Evolutionary conservation across 2,329 filamentous ascomycete species (phyloP).

Genomic region (Fusarium torreyae): DNA sequence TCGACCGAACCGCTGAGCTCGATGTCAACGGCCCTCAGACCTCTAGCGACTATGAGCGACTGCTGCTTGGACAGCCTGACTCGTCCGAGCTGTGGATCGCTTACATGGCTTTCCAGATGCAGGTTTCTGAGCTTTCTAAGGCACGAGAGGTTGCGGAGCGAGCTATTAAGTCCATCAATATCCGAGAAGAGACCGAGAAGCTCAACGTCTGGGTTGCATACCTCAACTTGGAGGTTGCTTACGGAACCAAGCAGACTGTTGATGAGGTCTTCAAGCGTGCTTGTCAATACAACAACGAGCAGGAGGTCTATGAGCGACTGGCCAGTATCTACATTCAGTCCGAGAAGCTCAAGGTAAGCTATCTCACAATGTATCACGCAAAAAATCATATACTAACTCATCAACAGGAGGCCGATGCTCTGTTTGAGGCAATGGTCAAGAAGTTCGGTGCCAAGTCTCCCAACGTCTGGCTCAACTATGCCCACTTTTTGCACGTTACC

Average conservation of each 20-base stretch:
- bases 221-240: constrained; percentile 93
- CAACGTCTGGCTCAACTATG: constrained; percentile 94
- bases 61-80: constrained; percentile 92
- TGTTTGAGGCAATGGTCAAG: constrained; percentile 90
- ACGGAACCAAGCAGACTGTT: constrained; percentile 85
- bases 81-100: constrained; percentile 95
- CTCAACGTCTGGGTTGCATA: constrained; percentile 95
- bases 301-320: constrained; percentile 90
- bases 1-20: constrained; percentile 93
- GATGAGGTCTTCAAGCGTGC: constrained; percentile 92
- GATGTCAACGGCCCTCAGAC: constrained; percentile 91
- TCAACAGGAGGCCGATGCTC: constrained; percentile 84
- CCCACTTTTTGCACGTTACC: constrained; percentile 88
- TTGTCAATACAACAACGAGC: constrained; percentile 92
- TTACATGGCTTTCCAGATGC: constrained; percentile 99
- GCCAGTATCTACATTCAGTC: constrained; percentile 96
- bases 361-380: not conserved
- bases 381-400: constrained; percentile 48
- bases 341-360: constrained; percentile 82
- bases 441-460: constrained; percentile 88
- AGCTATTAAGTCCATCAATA: constrained; percentile 90
- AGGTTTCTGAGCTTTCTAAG: constrained; percentile 89
- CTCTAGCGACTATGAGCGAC: constrained; percentile 91
- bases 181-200: constrained; percentile 92
- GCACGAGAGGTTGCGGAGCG: constrained; percentile 92